phyloP scores from a whole-genome alignment of 179 eudicot species.

The Vitellaria paradoxa region DNA sequence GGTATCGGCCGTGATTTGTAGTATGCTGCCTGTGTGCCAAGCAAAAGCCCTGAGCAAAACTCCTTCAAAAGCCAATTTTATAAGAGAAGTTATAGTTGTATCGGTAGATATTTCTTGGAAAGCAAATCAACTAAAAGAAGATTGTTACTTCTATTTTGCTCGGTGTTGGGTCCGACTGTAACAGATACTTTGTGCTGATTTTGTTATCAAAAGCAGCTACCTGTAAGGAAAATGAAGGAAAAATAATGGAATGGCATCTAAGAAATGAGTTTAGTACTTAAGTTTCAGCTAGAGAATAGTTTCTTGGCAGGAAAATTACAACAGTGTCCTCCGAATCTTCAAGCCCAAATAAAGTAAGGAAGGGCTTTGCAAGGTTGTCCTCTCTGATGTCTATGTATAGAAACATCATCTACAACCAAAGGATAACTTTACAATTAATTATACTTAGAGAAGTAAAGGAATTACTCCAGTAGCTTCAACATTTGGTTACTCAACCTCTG shows the following conservation, averaged over 20 bases:
- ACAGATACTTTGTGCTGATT: slow-evolving; percentile 71
- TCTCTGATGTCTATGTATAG: slow-evolving; percentile 60
- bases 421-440: background rate
- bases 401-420: slow-evolving; percentile 69
- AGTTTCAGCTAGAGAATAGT: background rate
- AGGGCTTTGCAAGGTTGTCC: slow-evolving; percentile 93
- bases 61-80: slow-evolving; percentile 46
- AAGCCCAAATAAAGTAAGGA: slow-evolving; percentile 75
- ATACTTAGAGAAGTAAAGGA: background rate
- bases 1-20: slow-evolving; percentile 84
- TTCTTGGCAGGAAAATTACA: slow-evolving; percentile 42
- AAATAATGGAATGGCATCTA: slow-evolving; percentile 6
- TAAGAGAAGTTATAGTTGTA: slow-evolving; percentile 8
- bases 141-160: slow-evolving; percentile 58
- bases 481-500: slow-evolving; percentile 51
- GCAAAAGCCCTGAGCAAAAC: slow-evolving; percentile 63
- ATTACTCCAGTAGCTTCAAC: slow-evolving; percentile 1
- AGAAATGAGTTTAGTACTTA: background rate
- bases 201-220: slow-evolving; percentile 86
- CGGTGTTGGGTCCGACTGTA: slow-evolving; percentile 68
- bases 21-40: slow-evolving; percentile 52
- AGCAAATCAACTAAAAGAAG: slow-evolving; percentile 10
- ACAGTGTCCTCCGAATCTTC: slow-evolving; percentile 77
- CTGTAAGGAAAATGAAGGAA: slow-evolving; percentile 31
- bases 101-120: background rate